Conservation (phyloP, 2,329 filamentous ascomycete genomes). For the Cladosporium sp. region DNA sequence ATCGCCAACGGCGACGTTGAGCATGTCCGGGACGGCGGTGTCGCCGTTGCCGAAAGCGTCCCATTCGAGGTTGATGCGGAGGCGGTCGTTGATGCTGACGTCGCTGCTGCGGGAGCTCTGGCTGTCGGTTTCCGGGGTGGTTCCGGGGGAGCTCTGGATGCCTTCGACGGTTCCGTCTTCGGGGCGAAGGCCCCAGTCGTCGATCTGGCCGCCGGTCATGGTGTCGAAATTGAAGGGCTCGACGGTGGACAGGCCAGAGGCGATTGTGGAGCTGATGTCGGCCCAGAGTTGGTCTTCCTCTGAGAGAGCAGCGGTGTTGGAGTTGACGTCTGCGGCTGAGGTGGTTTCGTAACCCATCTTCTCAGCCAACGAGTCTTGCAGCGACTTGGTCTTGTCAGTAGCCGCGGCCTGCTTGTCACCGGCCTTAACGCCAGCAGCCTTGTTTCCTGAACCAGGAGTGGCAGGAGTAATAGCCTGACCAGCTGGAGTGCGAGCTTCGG, state of each 20-base stretch:
- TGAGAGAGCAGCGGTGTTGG: not conserved
- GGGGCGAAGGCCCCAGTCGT: slow-evolving; percentile 21
- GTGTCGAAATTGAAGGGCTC: slow-evolving; percentile 6
- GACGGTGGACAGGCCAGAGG: slow-evolving; percentile 16
- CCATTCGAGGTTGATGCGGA: slow-evolving; percentile 36
- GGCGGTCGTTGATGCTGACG: slow-evolving; percentile 39
- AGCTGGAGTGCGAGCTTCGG: slow-evolving; percentile 12
- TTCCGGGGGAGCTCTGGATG: slow-evolving; percentile 21
- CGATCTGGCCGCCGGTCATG: slow-evolving; percentile 1
- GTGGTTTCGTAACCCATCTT: slow-evolving; percentile 23
- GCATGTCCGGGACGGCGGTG: slow-evolving; percentile 20
- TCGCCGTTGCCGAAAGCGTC: slow-evolving; percentile 31
- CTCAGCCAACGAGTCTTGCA: slow-evolving; percentile 27
- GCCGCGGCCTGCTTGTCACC: slow-evolving; percentile 19
- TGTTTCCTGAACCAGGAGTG: slow-evolving; percentile 16
- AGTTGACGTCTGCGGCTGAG: not conserved
- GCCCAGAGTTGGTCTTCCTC: slow-evolving; percentile 7
- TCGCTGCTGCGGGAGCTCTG: slow-evolving; percentile 38
- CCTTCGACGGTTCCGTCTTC: slow-evolving; percentile 12
- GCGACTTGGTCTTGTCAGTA: slow-evolving; percentile 23
- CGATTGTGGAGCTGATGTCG: slow-evolving; percentile 23
- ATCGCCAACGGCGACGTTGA: slow-evolving; percentile 9
- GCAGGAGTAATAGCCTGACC: slow-evolving; percentile 25
- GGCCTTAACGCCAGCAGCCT: slow-evolving; percentile 17
- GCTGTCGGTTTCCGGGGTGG: slow-evolving; percentile 22